Evolutionary conservation across 352 stramenopile genomes (phyloP).

Genomic region (Phytophthora sojae): DNA sequence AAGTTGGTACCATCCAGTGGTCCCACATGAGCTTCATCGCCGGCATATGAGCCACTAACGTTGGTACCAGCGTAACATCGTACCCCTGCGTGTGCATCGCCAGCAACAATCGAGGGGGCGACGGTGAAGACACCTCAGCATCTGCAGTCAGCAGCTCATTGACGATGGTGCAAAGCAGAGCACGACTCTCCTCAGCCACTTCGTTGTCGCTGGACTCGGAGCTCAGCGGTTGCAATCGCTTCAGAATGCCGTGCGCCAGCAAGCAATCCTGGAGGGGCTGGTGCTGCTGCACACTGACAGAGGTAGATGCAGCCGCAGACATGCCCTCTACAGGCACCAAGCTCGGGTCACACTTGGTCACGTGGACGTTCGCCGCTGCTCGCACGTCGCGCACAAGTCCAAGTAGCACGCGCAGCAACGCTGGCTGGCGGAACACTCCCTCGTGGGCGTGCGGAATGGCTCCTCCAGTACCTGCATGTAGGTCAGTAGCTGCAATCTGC

Average conservation of each 20-base stretch:
- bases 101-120: neutral
- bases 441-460: conserved; percentile 57
- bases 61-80: neutral
- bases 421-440: conserved; percentile 43
- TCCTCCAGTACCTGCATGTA: conserved; percentile 61
- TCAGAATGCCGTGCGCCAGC: conserved; percentile 56
- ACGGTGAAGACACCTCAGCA: neutral
- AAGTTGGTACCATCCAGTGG: conserved; percentile 48
- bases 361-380: conserved; percentile 50
- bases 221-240: conserved; percentile 32
- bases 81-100: conserved; percentile 1
- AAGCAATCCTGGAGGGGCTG: conserved; percentile 67
- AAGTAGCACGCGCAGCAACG: conserved; percentile 51
- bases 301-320: conserved; percentile 17
- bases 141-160: neutral
- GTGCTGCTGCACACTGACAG: conserved; percentile 54
- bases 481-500: conserved; percentile 40
- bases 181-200: neutral
- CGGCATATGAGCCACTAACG: neutral
- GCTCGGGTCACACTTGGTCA: conserved; percentile 53
- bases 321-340: conserved; percentile 37
- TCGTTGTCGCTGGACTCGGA: conserved; percentile 4
- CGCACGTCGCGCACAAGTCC: conserved; percentile 50
- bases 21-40: conserved; percentile 1
- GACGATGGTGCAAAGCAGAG: neutral